A percentile compares a stretch with the other conserved stretches of the same genome.
Conservation (phyloP, 1,139 yeast species). For the Nakaseomyces kungkrabaensis region DNA sequence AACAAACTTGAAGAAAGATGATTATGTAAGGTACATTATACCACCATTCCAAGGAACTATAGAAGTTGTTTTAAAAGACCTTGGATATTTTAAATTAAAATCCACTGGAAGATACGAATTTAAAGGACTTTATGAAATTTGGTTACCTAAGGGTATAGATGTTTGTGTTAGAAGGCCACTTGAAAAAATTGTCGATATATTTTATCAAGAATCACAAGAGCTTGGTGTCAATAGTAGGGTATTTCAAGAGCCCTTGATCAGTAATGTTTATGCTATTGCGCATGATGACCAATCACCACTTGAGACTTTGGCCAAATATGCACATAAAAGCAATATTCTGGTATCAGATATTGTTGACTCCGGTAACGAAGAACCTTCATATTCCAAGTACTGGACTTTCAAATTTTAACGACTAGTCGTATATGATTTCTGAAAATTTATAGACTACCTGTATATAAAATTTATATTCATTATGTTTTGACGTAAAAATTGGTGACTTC, state of each 20-base stretch:
- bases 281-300: background rate
- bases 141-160: constrained; percentile 40
- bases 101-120: constrained; percentile 48
- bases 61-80: constrained; percentile 57
- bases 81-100: constrained; percentile 56
- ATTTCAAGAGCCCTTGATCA: constrained; percentile 13
- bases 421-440: background rate
- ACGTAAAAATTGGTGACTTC: too few species aligned
- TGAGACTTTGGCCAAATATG: background rate
- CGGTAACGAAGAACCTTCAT: background rate
- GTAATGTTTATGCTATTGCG: constrained; percentile 16
- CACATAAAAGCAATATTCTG: background rate
- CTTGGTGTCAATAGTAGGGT: constrained; percentile 5
- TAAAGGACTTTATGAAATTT: constrained; percentile 36
- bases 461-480: background rate
- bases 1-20: constrained; percentile 26
- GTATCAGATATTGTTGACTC: background rate
- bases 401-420: background rate
- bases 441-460: background rate
- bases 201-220: constrained; percentile 10
- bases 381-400: background rate
- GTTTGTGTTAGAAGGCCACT: constrained; percentile 35
- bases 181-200: constrained; percentile 13
- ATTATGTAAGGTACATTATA: constrained; percentile 38
- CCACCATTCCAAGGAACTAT: constrained; percentile 64